phyloP scores from a whole-genome alignment of 192 early-diverging fungal species.

The Coemansia sp. region DNA sequence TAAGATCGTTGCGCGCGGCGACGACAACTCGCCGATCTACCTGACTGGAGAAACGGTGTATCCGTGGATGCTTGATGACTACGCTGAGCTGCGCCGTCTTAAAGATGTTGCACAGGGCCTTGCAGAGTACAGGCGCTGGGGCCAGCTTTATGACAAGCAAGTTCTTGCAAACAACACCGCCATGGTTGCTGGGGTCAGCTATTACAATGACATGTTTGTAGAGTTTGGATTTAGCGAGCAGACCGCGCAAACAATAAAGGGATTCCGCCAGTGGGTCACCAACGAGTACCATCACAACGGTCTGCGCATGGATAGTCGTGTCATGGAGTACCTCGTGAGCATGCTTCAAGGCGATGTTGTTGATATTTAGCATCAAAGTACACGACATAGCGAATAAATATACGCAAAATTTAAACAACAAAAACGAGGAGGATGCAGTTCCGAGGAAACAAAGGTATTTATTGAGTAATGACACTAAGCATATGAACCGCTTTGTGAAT shows the following conservation, averaged over 20 bases:
- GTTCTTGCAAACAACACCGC: conserved; percentile 53
- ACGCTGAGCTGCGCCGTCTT: conserved; percentile 59
- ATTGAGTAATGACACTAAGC: too few relatives aligned
- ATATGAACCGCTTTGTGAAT: too few relatives aligned
- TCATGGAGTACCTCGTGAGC: conserved; percentile 60
- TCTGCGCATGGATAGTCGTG: conserved; percentile 51
- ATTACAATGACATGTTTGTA: conserved; percentile 76
- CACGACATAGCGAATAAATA: background rate
- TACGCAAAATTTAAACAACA: background rate
- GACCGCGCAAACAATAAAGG: conserved; percentile 55
- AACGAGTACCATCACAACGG: conserved; percentile 72
- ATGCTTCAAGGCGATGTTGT: conserved; percentile 58
- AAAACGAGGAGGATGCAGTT: background rate
- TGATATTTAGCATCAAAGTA: conserved; percentile 28
- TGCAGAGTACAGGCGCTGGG: conserved; percentile 59
- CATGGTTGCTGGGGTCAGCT: conserved; percentile 62
- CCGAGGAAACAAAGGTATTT: background rate
- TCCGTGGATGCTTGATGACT: conserved; percentile 75
- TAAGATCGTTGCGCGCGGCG: conserved; percentile 26
- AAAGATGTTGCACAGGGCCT: conserved; percentile 60
- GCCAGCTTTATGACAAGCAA: conserved; percentile 58
- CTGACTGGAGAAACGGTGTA: conserved; percentile 72
- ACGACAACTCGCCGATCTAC: conserved; percentile 44
- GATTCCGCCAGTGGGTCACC: conserved; percentile 65
- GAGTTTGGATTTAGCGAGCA: conserved; percentile 61